Evolutionary conservation across 2,329 filamentous ascomycete genomes (phyloP), one percentile per base, ranked within the genome.

Genomic region (Penicillium fuscoglaucum): DNA sequence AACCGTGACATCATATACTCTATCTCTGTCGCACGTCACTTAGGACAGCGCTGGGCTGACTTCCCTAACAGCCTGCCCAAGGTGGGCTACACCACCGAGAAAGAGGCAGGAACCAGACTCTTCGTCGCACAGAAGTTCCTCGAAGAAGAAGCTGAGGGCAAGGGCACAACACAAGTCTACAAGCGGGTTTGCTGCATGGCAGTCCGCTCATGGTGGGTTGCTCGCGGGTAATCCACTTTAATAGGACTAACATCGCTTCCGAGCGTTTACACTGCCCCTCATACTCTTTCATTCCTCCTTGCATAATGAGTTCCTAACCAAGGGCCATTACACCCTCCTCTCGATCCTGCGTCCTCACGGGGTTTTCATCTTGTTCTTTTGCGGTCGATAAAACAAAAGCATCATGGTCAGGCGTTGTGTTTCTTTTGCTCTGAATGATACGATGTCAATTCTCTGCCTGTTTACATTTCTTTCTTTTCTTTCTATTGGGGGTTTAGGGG

Each of bases 1-100:
- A 95, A 93, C 68, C 87, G 93, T 53, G 92, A 97, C 72, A 88
- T 96, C 19, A 84, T 97, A 57, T 96, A 96, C 76, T 95, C 90
- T 0, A 88, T 96, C 64, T 90, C 90, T 9, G 85, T 96, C 55
- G 87, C 90, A 17, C 87, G 91, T 28, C 86, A 93, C 61, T 81
- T 92, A 50, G 87, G 89, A 46, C 86, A 87, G 33, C 84, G 86
- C 46, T 86, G 83, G 68, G 83, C 83, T 15, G 79, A 85, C 12
- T 83, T 82, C 63, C 84, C 84, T 33, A 83, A 83, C 62, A 83
- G 78, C 59, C 79, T 82, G 26, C 77, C 83, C 8, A 73, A 76
- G 46, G 82, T 84, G 1, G 80, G 83, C 47, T 84, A 86, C 58
- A 78, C 86, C 6, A 87, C 88, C 68, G 88, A 90, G 74, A 83